These are phyloP conservation scores for Tuber brumale DNA, from an alignment of 495 filamentous ascomycete genomes.

Conservation along the genomic window DNA sequence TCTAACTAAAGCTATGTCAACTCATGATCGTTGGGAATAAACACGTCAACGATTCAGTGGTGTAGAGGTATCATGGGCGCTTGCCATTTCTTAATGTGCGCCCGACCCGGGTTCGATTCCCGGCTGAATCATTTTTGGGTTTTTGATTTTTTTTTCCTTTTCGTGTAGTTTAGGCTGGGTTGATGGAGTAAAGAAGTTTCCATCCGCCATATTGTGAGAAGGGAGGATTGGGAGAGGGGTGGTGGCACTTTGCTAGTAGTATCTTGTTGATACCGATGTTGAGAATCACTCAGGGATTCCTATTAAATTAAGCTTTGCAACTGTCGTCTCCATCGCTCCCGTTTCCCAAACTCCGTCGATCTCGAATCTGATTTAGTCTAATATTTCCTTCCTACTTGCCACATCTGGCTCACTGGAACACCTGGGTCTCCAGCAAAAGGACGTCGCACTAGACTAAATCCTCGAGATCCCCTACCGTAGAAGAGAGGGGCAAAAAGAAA, in stretches of 20 bases:
- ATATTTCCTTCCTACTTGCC: background rate
- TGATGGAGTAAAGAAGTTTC: background rate
- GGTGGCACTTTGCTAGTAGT: no score
- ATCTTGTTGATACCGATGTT: no score
- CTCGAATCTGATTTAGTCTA: no score
- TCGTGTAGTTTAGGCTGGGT: background rate
- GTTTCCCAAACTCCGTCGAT: no score
- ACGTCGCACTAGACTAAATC: no score
- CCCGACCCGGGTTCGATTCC: slow-evolving; percentile 29
- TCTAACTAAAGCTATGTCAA: no score
- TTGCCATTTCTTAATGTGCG: slow-evolving; percentile 21
- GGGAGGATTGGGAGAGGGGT: no score
- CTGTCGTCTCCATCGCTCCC: no score
- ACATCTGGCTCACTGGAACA: background rate
- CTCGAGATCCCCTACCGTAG: background rate
- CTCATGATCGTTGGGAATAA: background rate
- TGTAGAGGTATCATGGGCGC: slow-evolving; percentile 30
- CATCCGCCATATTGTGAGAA: no score
- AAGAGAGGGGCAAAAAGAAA: no score
- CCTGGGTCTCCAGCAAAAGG: background rate
- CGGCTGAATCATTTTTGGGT: slow-evolving; percentile 20
- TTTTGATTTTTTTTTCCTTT: background rate
- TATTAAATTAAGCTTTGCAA: no score
- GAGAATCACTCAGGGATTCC: no score
- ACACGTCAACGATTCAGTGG: slow-evolving; percentile 15